These are phyloP conservation scores for Kingdonia uniflora DNA, from an alignment of 164 flowering plant genomes.

Conservation along the genomic window DNA sequence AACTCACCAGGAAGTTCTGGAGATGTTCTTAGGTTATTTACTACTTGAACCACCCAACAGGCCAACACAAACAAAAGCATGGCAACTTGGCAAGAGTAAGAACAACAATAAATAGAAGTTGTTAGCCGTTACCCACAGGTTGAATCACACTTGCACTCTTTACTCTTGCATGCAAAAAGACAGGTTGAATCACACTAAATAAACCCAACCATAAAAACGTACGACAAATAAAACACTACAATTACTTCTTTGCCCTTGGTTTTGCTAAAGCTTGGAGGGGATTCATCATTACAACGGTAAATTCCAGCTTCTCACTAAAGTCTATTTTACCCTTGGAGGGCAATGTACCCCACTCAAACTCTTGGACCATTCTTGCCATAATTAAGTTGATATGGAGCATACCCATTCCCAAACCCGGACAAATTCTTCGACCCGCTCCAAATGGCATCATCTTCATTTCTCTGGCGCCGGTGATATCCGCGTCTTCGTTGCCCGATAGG, in stretches of 20 bases:
- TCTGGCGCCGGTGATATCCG: slow-evolving; percentile 61
- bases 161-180: no score
- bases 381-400: slow-evolving; percentile 63
- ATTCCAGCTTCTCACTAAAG: slow-evolving; percentile 55
- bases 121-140: no score
- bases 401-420: slow-evolving; percentile 80
- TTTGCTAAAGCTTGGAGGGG: slow-evolving; percentile 53
- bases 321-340: slow-evolving; percentile 32
- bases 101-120: no score
- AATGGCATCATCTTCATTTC: slow-evolving; percentile 84
- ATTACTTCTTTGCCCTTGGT: slow-evolving; percentile 17
- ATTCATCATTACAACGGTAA: slow-evolving; percentile 83
- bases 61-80: no score
- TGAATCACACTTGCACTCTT: no score
- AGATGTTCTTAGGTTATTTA: no score
- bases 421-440: slow-evolving; percentile 81
- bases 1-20: no score
- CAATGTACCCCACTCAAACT: slow-evolving; percentile 68
- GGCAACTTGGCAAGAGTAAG: no score
- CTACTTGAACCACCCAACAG: no score
- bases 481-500: slow-evolving; percentile 45
- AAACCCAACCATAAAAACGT: no score
- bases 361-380: slow-evolving; percentile 87
- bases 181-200: no score
- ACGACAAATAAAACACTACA: no score